Evolutionary conservation across 23 red algal genomes (phyloP).

Genomic region (Gracilaria gracilis): DNA sequence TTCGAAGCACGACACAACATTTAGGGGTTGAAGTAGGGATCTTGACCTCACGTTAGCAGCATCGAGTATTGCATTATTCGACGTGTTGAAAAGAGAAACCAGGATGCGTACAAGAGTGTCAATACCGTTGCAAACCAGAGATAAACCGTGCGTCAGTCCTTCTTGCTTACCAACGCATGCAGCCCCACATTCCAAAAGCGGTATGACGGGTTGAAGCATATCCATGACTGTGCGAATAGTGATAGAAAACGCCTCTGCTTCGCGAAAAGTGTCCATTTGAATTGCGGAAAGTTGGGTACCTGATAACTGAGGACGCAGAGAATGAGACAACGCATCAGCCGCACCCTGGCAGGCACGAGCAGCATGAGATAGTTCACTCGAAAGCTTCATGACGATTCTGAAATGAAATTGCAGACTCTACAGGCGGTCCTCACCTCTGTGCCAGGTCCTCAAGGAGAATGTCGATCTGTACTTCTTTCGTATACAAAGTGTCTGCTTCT

Average conservation of each 20-base stretch:
- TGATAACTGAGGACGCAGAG: conserved; percentile 40
- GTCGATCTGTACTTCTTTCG: conserved; percentile 8
- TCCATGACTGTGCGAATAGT: conserved; percentile 63
- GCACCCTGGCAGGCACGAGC: conserved; percentile 66
- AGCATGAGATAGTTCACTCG: background rate
- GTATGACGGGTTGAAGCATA: conserved; percentile 27
- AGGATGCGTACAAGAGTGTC: conserved; percentile 79
- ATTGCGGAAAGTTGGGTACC: conserved; percentile 7
- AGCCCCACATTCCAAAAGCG: conserved; percentile 25
- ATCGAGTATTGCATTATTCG: conserved; percentile 45
- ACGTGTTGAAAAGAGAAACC: conserved; percentile 58
- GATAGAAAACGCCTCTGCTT: conserved; percentile 69
- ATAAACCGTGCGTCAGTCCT: background rate
- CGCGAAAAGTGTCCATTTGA: conserved; percentile 53
- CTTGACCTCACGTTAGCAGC: conserved; percentile 33
- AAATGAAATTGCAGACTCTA: background rate
- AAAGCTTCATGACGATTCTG: conserved; percentile 9
- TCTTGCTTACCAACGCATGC: conserved; percentile 50
- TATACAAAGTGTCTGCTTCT: background rate
- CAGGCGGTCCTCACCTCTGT: background rate
- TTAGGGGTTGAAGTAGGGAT: conserved; percentile 44
- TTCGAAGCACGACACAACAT: conserved; percentile 49
- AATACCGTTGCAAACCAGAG: conserved; percentile 75
- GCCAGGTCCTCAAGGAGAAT: background rate
- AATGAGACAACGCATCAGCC: conserved; percentile 41